Base-by-base conservation (phyloP, 768 basidiomycete species). In the Lepiota brunneoincarnata region DNA sequence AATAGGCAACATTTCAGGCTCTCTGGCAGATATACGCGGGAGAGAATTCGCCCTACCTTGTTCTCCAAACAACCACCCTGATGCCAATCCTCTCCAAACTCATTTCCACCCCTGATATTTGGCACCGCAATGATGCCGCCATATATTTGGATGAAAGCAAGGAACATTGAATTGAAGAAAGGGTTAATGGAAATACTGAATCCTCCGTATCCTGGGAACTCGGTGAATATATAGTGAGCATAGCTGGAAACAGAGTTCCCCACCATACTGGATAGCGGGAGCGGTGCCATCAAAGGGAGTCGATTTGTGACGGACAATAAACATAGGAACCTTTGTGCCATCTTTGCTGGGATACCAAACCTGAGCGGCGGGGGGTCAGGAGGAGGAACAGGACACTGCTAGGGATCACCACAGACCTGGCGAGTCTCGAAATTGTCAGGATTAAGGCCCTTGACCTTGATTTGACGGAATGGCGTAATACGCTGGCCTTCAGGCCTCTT, bases 51-150 rank as follows among this genome's bases (percentile, higher is more conserved):
- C 48, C 65, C 20, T 47, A 86, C 86, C 76, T 91, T 91, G 48
- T 79, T 78, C 56, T 90, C 89, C 56, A 74, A 75, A 24, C 75
- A 84, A 2, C 88, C 91, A 20, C 78, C 87, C 38, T 77, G 62
- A 65, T 93, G 90, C 91, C 91, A 93, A n/a, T 83, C 79, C 61
- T 92, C 87, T 12, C 91, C 91, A 58, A 91, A 92, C 63, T 91
- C 88, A 1, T 79, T 78, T 3, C 91, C 91, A 9, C 86, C 86
- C 49, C 87, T 74, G 56, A 86, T 82, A 58, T 75, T 82, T 0
- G 74, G 72, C 17, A 77, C 70, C 12, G 87, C 90, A 26, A 84
- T 75, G 26, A 91, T 69, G 6, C 80, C 85, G 7, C 86, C 80
- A 61, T 89, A 93, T 37, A 73, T 75, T 67, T 88, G 80, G 54